These are phyloP conservation scores for Dipteronia dyeriana DNA, from an alignment of 345 rosid genomes.

Conservation along the genomic window DNA sequence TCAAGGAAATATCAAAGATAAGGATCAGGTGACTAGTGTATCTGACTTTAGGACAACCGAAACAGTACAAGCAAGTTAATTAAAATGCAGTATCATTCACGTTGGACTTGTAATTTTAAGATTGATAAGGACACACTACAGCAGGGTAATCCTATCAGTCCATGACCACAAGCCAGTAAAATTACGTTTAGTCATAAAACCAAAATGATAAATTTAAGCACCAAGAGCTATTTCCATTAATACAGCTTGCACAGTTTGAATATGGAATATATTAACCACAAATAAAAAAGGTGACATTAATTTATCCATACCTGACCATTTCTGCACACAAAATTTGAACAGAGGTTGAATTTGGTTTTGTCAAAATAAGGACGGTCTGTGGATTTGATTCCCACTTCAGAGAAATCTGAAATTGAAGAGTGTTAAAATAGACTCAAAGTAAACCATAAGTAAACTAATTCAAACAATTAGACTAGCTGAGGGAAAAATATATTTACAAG, in stretches of 20 bases:
- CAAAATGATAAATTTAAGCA: neutral
- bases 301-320: conserved; percentile 75
- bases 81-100: neutral
- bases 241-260: neutral
- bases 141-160: neutral
- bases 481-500: neutral
- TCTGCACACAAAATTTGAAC: conserved; percentile 74
- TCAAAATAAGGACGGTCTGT: conserved; percentile 83
- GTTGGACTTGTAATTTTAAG: neutral
- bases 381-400: conserved; percentile 92
- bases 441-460: conserved; percentile 17
- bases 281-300: conserved; percentile 10
- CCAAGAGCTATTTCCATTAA: neutral
- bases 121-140: neutral
- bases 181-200: neutral
- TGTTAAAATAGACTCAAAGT: conserved; percentile 23
- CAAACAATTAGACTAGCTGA: neutral
- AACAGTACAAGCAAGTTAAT: neutral
- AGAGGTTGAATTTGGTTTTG: conserved; percentile 87
- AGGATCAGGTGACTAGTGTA: neutral
- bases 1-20: neutral
- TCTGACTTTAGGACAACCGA: neutral
- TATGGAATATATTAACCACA: conserved; percentile 4
- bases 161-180: neutral
- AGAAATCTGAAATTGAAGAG: conserved; percentile 71